Evolutionary conservation across 352 stramenopile species (phyloP), one percentile per base, ranked within the genome.

Genomic region (Phytophthora pinifolia): DNA sequence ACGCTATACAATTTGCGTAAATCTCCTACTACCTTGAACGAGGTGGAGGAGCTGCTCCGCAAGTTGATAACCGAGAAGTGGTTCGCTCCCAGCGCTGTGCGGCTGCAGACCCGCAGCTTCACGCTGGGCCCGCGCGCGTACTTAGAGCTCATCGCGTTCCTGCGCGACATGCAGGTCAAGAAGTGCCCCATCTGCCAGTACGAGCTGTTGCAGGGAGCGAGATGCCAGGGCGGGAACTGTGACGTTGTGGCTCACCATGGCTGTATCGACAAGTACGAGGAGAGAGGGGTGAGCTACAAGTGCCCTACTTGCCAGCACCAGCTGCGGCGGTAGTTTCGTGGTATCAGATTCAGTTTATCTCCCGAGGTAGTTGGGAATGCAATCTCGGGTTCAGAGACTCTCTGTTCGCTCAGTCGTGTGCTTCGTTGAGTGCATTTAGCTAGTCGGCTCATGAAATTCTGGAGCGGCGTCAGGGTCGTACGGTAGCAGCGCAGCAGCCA

Each of bases 101-200:
- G 46, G 41, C 41, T 72, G 14, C 70, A 76, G 32, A 73, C 67
- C 7, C 55, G 56, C 2, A 68, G 67, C 13, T 61, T 86, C 10
- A 92, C 81, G 35, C 65, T 92, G 18, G 83, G 83, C 1, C 81
- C 81, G 22, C 79, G 83, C 34, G 59, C 72, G 25, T 94, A 82
- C 48, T 60, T 94, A 17, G 83, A 94, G 54, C 60, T 94, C 13
- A 76, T 86, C 15, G 59, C 76, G 20, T 89, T 94, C 35, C 55
- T 94, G 18, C 83, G 79, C 18, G 76, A 89, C 41, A 44, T 94
- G 15, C 76, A 91, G 32, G 72, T 94, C 31, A 78, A 79, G 48
- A 87, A 92, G 42, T 94, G 83, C 50, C 57, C 70, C 38, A 91
- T 94, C 51, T 94, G 83, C 47, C 66, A 76, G 57, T 88, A 76